These are phyloP conservation scores for Tulasnella calospora DNA, from an alignment of 768 basidiomycete species.

Conservation along the genomic window DNA sequence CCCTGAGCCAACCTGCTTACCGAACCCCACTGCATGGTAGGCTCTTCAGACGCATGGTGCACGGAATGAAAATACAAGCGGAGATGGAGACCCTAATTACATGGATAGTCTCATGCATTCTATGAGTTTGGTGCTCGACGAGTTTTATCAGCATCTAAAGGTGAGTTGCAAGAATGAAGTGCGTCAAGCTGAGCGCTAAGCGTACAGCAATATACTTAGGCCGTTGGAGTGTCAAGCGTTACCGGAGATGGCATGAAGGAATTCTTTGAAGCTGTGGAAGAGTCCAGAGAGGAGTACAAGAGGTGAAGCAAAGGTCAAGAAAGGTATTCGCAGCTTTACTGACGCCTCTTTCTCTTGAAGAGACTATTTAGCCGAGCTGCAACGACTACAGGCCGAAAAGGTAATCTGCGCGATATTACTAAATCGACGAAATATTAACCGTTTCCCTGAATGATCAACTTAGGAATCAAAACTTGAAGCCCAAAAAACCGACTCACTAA, in stretches of 20 bases:
- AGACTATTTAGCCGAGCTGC: conserved; percentile 87
- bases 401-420: conserved; percentile 32
- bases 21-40: background rate
- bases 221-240: conserved; percentile 92
- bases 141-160: conserved; percentile 95
- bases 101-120: conserved; percentile 99
- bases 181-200: background rate
- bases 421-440: background rate
- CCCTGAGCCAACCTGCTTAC: background rate
- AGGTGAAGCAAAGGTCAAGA: conserved; percentile 48
- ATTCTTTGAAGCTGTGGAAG: conserved; percentile 88
- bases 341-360: conserved; percentile 40
- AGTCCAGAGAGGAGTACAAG: conserved; percentile 81
- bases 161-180: conserved; percentile 44
- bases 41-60: conserved; percentile 61
- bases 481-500: conserved; percentile 70
- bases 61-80: conserved; percentile 38
- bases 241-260: conserved; percentile 92
- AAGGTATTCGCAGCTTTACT: background rate
- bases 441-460: background rate
- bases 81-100: conserved; percentile 89
- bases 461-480: conserved; percentile 61
- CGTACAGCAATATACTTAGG: conserved; percentile 43
- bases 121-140: conserved; percentile 96
- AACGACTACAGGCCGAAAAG: conserved; percentile 46